phyloP scores from a whole-genome alignment of 768 basidiomycete species.

The Phaeolepiota aurea region DNA sequence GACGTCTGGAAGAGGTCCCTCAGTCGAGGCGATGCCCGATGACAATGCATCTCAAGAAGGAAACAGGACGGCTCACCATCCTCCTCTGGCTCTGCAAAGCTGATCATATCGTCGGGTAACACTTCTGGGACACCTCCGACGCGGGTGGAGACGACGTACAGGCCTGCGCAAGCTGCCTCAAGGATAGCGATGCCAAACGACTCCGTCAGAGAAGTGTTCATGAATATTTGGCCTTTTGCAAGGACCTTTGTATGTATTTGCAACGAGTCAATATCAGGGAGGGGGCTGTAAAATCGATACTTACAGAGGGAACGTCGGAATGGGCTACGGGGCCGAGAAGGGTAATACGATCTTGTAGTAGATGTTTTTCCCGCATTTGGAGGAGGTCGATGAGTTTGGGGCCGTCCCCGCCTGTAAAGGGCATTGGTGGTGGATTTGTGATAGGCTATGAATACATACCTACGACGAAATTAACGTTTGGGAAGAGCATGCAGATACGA shows the following conservation, averaged over 20 bases:
- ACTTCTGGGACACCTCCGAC: constrained; percentile 97
- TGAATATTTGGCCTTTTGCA: constrained; percentile 77
- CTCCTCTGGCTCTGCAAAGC: constrained; percentile 89
- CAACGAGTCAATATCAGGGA: neutral
- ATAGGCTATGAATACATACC: constrained; percentile 35
- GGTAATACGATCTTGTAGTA: constrained; percentile 87
- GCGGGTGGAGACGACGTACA: constrained; percentile 89
- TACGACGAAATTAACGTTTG: constrained; percentile 82
- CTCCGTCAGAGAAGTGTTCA: constrained; percentile 95
- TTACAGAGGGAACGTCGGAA: constrained; percentile 73
- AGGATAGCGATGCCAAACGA: constrained; percentile 96
- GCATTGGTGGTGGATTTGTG: neutral
- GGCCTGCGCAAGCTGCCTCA: constrained; percentile 90
- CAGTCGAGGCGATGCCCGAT: too few relatives aligned
- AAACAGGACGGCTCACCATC: constrained; percentile 52
- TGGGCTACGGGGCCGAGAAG: constrained; percentile 77
- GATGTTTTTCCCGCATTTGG: constrained; percentile 90
- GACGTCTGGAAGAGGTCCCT: constrained; percentile 56
- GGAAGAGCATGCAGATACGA: constrained; percentile 76
- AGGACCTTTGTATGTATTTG: constrained; percentile 60
- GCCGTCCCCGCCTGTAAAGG: constrained; percentile 75
- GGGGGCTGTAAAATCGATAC: constrained; percentile 14
- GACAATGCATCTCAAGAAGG: neutral
- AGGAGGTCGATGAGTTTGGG: constrained; percentile 92
- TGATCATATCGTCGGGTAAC: constrained; percentile 89